Evolutionary conservation across 164 flowering plant genomes (phyloP).

Genomic region (Piper longum): DNA sequence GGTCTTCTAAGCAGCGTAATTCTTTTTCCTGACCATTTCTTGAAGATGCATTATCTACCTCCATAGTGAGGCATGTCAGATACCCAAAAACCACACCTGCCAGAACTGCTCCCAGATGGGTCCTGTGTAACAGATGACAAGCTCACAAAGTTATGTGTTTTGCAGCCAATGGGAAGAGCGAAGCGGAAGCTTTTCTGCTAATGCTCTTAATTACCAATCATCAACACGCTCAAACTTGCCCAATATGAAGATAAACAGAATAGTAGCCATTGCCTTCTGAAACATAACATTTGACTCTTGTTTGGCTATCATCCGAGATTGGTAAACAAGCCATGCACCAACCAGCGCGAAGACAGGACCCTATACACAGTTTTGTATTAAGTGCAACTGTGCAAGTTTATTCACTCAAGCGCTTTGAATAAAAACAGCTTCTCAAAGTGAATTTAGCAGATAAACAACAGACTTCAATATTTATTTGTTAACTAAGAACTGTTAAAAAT

Average conservation of each 20-base stretch:
- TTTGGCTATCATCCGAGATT: conserved; percentile 27
- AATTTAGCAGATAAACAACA: too few species aligned
- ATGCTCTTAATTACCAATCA: conserved; percentile 35
- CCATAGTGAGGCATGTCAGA: conserved; percentile 32
- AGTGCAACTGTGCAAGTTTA: too few species aligned
- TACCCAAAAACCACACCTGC: conserved; percentile 44
- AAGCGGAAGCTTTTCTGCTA: too few species aligned
- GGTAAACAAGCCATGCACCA: conserved; percentile 62
- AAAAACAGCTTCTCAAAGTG: too few species aligned
- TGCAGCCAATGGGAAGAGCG: too few species aligned
- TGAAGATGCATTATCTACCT: conserved; percentile 35
- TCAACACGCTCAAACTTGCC: conserved; percentile 49
- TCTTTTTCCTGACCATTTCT: conserved; percentile 33
- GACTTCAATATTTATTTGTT: too few species aligned
- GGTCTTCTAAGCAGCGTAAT: conserved; percentile 25
- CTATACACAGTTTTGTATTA: conserved; percentile 10
- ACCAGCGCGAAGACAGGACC: conserved; percentile 62
- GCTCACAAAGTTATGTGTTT: not conserved
- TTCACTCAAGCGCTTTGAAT: too few species aligned
- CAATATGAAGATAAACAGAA: conserved; percentile 30
- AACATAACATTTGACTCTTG: conserved; percentile 44
- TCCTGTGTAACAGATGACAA: conserved; percentile 25
- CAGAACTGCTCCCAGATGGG: conserved; percentile 41
- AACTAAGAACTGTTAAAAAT: too few species aligned
- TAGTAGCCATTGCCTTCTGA: conserved; percentile 40